Percentiles rank a stretch among this genome's conserved stretches.
phyloP scores from a whole-genome alignment of 2,329 filamentous ascomycete species.

The Pseudogymnoascus sp. region DNA sequence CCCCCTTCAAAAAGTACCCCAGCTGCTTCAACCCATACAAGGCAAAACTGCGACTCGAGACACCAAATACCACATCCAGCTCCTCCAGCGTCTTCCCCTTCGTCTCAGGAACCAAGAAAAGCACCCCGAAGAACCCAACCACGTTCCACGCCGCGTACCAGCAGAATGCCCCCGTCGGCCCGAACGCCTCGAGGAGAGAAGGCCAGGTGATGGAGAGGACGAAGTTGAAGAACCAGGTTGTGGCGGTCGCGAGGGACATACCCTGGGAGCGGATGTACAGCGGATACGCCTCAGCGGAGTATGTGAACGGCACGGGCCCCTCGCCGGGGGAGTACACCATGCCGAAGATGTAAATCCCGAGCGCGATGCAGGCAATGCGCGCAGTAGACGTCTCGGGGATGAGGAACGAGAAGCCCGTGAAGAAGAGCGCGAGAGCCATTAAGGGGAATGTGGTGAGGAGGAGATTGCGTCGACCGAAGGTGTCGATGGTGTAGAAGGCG shows the following conservation, averaged over 20 bases:
- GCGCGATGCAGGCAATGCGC: slow-evolving; percentile 30
- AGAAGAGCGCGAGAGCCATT: slow-evolving; percentile 48
- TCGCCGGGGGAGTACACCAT: slow-evolving; percentile 52
- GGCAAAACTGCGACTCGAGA: slow-evolving; percentile 17
- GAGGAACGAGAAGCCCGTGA: slow-evolving; percentile 46
- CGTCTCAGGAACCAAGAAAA: slow-evolving; percentile 51
- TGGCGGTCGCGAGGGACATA: slow-evolving; percentile 52
- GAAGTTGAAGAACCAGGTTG: slow-evolving; percentile 33
- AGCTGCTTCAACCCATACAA: slow-evolving; percentile 18
- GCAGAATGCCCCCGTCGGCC: not conserved
- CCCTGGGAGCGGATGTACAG: slow-evolving; percentile 52
- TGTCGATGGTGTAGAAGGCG: slow-evolving; percentile 61
- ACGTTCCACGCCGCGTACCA: slow-evolving; percentile 33
- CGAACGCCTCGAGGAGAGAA: slow-evolving; percentile 3
- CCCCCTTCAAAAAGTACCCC: slow-evolving; percentile 16
- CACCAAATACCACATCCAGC: slow-evolving; percentile 42
- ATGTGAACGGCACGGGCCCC: slow-evolving; percentile 54
- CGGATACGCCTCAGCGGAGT: slow-evolving; percentile 60
- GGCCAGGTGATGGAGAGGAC: slow-evolving; percentile 17
- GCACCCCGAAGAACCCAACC: slow-evolving; percentile 48
- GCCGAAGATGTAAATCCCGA: slow-evolving; percentile 44
- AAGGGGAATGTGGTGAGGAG: slow-evolving; percentile 58
- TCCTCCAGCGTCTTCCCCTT: slow-evolving; percentile 37
- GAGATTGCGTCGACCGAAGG: slow-evolving; percentile 57
- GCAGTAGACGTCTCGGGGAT: slow-evolving; percentile 33